Conservation (phyloP, 768 basidiomycete species). For the Suillus occidentalis region DNA sequence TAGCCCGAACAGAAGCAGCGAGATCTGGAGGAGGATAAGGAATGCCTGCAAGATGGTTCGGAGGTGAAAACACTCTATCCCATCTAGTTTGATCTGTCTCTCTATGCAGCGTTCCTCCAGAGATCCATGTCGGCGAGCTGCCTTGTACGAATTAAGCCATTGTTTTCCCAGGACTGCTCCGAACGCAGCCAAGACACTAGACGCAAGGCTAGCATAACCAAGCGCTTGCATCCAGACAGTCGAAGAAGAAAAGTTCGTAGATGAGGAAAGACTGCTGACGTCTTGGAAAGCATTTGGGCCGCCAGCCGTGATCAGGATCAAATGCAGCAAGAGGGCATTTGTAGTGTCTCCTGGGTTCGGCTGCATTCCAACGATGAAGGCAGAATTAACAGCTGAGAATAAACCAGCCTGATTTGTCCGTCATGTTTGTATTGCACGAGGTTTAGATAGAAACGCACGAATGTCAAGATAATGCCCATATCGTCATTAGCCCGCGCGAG, state of each 20-base stretch:
- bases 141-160: background rate
- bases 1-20: slow-evolving; percentile 12
- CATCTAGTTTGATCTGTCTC: background rate
- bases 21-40: background rate
- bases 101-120: background rate
- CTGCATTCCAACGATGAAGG: slow-evolving; percentile 36
- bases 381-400: slow-evolving; percentile 37
- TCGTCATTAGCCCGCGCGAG: slow-evolving; percentile 12
- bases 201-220: background rate
- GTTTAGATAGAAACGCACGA: slow-evolving; percentile 12
- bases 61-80: background rate
- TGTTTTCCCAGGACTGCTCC: background rate
- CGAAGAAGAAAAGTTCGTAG: background rate
- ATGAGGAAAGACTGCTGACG: background rate
- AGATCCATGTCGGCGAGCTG: background rate
- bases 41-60: slow-evolving; percentile 1
- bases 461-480: slow-evolving; percentile 19
- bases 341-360: slow-evolving; percentile 26
- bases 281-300: background rate
- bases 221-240: background rate
- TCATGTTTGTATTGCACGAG: background rate
- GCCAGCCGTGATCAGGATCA: background rate
- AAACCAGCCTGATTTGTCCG: slow-evolving; percentile 35
- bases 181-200: background rate
- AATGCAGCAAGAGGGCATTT: slow-evolving; percentile 18